Evolutionary conservation across 1,284 basidiomycete genomes (phyloP).

Genomic region (Earliella scabrosa): DNA sequence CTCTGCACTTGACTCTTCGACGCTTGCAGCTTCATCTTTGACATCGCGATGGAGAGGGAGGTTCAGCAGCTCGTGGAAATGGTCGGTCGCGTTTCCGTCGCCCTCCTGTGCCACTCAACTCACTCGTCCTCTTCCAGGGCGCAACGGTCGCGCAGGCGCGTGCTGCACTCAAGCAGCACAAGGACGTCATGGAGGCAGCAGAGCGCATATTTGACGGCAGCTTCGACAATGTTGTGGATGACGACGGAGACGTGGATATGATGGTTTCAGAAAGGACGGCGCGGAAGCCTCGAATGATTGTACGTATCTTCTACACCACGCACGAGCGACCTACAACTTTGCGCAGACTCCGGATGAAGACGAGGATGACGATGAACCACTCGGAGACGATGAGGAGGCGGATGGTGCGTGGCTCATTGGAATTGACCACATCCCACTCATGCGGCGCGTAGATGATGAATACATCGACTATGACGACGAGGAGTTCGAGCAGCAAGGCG

Average conservation of each 20-base stretch:
- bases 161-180: constrained; percentile 76
- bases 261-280: constrained; percentile 24
- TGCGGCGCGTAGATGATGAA: constrained; percentile 45
- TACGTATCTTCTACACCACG: constrained; percentile 11
- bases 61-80: constrained; percentile 44
- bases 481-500: constrained; percentile 48
- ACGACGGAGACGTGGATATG: constrained; percentile 42
- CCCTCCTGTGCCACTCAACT: not conserved
- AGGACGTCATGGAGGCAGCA: constrained; percentile 90
- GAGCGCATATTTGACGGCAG: constrained; percentile 83
- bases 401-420: constrained; percentile 45
- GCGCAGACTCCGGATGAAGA: constrained; percentile 61
- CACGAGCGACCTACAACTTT: not conserved
- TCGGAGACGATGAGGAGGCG: constrained; percentile 42
- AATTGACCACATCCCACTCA: not conserved
- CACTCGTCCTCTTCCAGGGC: constrained; percentile 51
- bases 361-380: constrained; percentile 43
- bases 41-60: constrained; percentile 37
- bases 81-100: constrained; percentile 26
- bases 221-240: constrained; percentile 72
- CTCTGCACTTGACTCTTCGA: not conserved
- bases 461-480: constrained; percentile 81
- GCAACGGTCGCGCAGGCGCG: constrained; percentile 77
- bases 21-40: not conserved
- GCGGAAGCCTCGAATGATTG: constrained; percentile 33